Conservation (phyloP, 2,329 filamentous ascomycete genomes). For the Phoma herbarum region DNA sequence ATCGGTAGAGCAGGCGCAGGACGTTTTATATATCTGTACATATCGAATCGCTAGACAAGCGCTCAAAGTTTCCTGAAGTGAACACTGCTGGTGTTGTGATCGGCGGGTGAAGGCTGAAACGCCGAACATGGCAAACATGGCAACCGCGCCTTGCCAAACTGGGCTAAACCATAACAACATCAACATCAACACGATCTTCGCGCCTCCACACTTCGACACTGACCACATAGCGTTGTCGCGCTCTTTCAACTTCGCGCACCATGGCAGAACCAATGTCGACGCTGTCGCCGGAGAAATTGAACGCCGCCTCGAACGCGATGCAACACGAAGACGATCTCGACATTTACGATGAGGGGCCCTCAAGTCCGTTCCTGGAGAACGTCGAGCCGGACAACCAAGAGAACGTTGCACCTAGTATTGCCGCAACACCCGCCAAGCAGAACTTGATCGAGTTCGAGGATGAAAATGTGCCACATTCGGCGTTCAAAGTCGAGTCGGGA, state of each 20-base stretch:
- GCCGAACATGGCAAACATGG: constrained; percentile 7
- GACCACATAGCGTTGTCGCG: constrained; percentile 26
- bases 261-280: constrained; percentile 47
- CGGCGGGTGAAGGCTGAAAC: constrained; percentile 8
- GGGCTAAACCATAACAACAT: constrained; percentile 12
- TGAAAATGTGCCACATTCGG: constrained; percentile 41
- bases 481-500: constrained; percentile 44
- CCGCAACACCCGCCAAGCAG: constrained; percentile 38
- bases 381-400: constrained; percentile 53
- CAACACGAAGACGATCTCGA: constrained; percentile 44
- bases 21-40: neutral
- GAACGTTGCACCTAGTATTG: constrained; percentile 28
- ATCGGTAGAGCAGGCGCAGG: constrained; percentile 3
- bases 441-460: constrained; percentile 29
- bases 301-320: constrained; percentile 32
- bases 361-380: constrained; percentile 60
- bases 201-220: constrained; percentile 26
- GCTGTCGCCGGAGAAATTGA: constrained; percentile 44
- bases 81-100: constrained; percentile 4
- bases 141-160: constrained; percentile 15
- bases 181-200: constrained; percentile 19
- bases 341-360: constrained; percentile 55
- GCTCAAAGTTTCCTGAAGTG: neutral
- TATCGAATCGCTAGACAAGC: neutral
- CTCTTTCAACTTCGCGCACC: constrained; percentile 15